Conservation (phyloP, 805 yeast species). For the Scheffersomyces amazonensis region DNA sequence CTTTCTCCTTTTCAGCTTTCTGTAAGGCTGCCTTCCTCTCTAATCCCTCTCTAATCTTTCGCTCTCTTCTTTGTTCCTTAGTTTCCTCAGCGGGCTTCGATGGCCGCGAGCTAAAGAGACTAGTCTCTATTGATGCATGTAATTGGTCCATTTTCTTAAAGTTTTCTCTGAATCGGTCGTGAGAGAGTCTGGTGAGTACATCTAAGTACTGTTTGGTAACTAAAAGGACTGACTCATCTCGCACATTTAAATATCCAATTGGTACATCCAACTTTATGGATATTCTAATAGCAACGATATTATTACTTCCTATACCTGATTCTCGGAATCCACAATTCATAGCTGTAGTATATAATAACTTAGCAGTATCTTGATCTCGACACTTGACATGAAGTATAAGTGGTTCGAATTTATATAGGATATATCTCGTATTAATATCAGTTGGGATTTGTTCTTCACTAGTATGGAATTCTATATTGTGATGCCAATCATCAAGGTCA, state of each 20-base stretch:
- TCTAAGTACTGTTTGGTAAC: slow-evolving; percentile 53
- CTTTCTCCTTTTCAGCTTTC: too few relatives aligned
- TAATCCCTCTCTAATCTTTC: slow-evolving; percentile 54
- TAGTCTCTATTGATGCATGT: slow-evolving; percentile 34
- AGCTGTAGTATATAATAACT: slow-evolving; percentile 62
- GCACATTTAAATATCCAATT: slow-evolving; percentile 51
- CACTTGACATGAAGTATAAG: slow-evolving; percentile 83
- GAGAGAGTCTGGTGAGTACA: slow-evolving; percentile 51
- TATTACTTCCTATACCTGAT: slow-evolving; percentile 78
- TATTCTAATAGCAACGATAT: slow-evolving; percentile 73
- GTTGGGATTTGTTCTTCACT: slow-evolving; percentile 4
- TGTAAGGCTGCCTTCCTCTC: slow-evolving; percentile 26
- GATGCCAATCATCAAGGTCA: slow-evolving; percentile 49
- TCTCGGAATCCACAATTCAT: slow-evolving; percentile 87
- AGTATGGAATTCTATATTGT: slow-evolving; percentile 20
- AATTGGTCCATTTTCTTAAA: slow-evolving; percentile 51
- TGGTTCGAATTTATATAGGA: slow-evolving; percentile 81
- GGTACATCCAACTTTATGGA: slow-evolving; percentile 77
- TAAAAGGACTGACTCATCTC: slow-evolving; percentile 31
- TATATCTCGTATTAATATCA: slow-evolving; percentile 42
- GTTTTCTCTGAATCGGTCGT: slow-evolving; percentile 68
- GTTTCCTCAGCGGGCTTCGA: slow-evolving; percentile 34
- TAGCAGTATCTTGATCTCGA: slow-evolving; percentile 56
- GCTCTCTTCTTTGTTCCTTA: slow-evolving; percentile 53
- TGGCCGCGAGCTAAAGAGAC: neutral